Conservation (phyloP, 2,329 filamentous ascomycete species). For the Colletotrichum cereale region DNA sequence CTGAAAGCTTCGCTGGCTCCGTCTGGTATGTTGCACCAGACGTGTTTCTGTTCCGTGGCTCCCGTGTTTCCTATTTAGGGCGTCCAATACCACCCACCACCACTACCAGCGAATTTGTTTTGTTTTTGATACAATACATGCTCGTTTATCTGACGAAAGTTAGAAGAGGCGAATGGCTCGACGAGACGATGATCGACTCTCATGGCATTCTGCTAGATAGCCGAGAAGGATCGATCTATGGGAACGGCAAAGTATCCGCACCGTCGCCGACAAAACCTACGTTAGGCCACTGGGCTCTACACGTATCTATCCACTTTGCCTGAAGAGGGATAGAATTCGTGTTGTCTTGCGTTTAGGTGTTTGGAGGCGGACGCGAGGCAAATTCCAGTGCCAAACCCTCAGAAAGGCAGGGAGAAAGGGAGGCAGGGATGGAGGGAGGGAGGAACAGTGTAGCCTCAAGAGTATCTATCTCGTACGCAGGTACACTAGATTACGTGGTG, state of each 20-base stretch:
- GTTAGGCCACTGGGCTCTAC: not conserved
- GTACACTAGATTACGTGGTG: not conserved
- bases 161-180: not conserved
- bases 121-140: not conserved
- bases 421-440: not conserved
- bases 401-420: not conserved
- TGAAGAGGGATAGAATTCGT: not conserved
- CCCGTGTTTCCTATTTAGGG: conserved; percentile 26
- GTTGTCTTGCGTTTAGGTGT: not conserved
- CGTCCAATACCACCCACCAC: not conserved
- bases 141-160: not conserved
- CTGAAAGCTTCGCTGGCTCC: conserved; percentile 9
- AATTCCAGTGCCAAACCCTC: not conserved
- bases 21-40: not conserved
- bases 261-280: not conserved
- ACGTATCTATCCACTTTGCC: not conserved
- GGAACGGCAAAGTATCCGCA: not conserved
- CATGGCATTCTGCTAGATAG: not conserved
- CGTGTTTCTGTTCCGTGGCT: conserved; percentile 23
- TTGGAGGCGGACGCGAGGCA: not conserved
- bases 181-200: not conserved
- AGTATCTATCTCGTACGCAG: not conserved
- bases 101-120: not conserved
- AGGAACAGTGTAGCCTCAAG: not conserved
- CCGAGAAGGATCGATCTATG: not conserved